A percentile compares a stretch with the other conserved stretches of the same genome.
Evolutionary conservation across 2,329 filamentous ascomycete species (phyloP).

Genomic region (Aspergillus luchuensis): DNA sequence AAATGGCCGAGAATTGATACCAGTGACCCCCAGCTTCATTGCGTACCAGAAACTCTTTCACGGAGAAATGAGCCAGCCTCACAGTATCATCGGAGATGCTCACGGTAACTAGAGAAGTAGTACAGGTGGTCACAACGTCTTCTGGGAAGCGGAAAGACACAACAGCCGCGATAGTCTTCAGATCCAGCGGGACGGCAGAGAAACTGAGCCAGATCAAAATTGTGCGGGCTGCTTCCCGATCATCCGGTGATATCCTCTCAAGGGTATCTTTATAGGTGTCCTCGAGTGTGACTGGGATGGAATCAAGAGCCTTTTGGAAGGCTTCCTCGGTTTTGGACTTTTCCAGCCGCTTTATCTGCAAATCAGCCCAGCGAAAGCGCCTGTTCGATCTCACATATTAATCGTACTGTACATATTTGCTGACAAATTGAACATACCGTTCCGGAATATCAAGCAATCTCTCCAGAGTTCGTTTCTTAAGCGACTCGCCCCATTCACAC

Average conservation of each 20-base stretch:
- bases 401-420: background rate
- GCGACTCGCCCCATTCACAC: background rate
- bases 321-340: background rate
- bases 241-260: background rate
- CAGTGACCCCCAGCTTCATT: background rate
- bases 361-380: constrained; percentile 9
- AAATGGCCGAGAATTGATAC: background rate
- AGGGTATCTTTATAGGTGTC: constrained; percentile 4
- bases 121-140: background rate
- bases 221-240: background rate
- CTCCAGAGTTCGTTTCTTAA: background rate
- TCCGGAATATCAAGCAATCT: constrained; percentile 2
- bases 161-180: background rate
- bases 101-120: constrained; percentile 2
- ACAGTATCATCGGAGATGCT: background rate
- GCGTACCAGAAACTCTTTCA: constrained; percentile 8
- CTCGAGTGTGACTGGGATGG: constrained; percentile 2
- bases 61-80: constrained; percentile 8
- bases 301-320: background rate
- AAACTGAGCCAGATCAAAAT: constrained; percentile 5
- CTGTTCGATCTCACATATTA: background rate
- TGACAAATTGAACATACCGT: background rate
- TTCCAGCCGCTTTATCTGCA: constrained; percentile 6
- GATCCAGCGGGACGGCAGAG: background rate
- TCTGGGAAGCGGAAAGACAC: background rate